Conservation (phyloP, 2,329 filamentous ascomycete genomes). For the Onygena corvina region DNA sequence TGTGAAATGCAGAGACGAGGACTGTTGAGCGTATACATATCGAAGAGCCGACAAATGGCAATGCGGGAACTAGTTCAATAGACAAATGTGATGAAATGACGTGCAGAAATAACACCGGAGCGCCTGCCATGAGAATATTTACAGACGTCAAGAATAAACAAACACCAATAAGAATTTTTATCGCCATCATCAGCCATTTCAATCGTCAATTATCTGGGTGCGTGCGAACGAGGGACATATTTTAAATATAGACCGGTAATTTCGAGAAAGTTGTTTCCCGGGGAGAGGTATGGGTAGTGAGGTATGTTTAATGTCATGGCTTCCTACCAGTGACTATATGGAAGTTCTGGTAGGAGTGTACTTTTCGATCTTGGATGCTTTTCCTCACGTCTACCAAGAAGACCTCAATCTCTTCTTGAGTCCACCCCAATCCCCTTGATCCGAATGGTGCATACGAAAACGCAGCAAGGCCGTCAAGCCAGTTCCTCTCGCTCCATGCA, state of each 20-base stretch:
- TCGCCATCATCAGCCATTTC: not conserved
- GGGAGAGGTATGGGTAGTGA: not conserved
- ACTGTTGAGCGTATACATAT: no score
- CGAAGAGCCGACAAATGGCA: no score
- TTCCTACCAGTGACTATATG: constrained; percentile 27
- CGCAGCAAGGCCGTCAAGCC: constrained; percentile 33
- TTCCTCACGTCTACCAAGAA: constrained; percentile 35
- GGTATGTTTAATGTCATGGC: constrained; percentile 9
- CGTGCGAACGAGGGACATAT: not conserved
- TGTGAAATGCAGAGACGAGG: no score
- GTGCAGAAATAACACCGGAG: not conserved
- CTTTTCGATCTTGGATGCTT: constrained; percentile 29
- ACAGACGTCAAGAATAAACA: not conserved
- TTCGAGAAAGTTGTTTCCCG: not conserved
- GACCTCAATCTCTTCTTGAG: constrained; percentile 36
- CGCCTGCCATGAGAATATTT: not conserved
- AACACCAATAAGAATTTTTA: not conserved
- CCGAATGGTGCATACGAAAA: constrained; percentile 35
- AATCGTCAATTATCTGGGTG: not conserved
- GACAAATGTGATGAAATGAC: no score
- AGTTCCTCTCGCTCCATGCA: constrained; percentile 38
- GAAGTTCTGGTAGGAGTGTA: constrained; percentile 34
- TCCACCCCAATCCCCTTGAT: constrained; percentile 30
- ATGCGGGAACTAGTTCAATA: no score
- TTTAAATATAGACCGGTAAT: not conserved